Conservation (phyloP, 208 protist genomes). For the Histomonas meleagridis region DNA sequence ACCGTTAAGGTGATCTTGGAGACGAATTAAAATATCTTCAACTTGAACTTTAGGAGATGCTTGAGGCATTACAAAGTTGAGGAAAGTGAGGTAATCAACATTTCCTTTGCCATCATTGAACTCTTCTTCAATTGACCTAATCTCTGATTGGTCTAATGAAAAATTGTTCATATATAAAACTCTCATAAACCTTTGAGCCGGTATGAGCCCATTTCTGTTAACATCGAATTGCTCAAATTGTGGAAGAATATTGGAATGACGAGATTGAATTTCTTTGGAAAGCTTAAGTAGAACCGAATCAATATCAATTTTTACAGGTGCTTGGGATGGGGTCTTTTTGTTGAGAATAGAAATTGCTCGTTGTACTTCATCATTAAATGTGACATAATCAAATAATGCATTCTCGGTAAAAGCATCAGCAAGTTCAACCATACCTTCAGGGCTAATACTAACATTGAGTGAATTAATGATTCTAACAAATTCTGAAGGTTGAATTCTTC, state of each 20-base stretch:
- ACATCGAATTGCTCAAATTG: not conserved
- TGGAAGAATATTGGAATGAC: not conserved
- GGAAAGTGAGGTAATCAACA: not conserved
- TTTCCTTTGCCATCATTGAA: not conserved
- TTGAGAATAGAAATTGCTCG: not conserved
- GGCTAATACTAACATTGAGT: not conserved
- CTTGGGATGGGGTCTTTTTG: not conserved
- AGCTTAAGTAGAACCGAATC: not conserved
- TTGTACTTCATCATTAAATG: not conserved
- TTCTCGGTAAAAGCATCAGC: not conserved
- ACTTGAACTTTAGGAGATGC: not conserved
- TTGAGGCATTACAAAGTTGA: not conserved
- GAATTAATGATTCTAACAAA: not conserved
- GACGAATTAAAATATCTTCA: not conserved
- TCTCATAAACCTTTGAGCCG: not conserved
- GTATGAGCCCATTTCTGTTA: not conserved
- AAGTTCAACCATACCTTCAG: not conserved
- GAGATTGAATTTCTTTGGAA: not conserved
- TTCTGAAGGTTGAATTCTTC: not conserved
- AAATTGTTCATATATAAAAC: not conserved
- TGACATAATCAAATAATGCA: not conserved
- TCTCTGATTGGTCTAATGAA: not conserved
- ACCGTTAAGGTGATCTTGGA: not conserved
- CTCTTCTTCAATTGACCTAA: not conserved
- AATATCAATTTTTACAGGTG: not conserved